A percentile compares a stretch with the other conserved stretches of the same genome.
Conservation (phyloP, 495 filamentous ascomycete species). For the Tuber calosporum region DNA sequence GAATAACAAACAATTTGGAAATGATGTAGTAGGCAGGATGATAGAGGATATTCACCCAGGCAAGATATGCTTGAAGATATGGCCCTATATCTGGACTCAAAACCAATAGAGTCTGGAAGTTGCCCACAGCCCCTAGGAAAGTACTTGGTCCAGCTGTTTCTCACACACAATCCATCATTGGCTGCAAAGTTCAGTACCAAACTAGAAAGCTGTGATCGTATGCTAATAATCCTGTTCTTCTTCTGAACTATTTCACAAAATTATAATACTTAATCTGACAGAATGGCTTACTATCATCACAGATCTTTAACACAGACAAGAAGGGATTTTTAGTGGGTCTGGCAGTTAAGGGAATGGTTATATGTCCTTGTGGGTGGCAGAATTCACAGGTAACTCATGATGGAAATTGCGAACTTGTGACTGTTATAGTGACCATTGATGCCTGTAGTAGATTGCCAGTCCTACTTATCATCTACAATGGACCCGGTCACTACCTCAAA, state of each 20-base stretch:
- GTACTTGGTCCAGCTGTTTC: background rate
- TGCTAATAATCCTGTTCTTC: background rate
- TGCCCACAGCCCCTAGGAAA: background rate
- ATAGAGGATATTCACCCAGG: too few relatives aligned
- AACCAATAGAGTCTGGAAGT: background rate
- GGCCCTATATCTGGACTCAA: background rate
- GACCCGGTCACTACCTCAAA: constrained; percentile 5
- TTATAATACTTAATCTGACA: background rate
- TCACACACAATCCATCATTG: background rate
- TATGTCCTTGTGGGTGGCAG: background rate
- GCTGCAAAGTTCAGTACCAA: background rate
- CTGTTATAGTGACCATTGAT: background rate
- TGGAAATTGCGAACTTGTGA: constrained; percentile 6
- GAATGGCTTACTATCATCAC: background rate
- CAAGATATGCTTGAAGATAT: background rate
- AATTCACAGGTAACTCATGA: background rate
- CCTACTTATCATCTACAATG: constrained; percentile 10
- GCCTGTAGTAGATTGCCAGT: constrained; percentile 7
- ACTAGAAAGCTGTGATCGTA: background rate
- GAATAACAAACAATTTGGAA: background rate
- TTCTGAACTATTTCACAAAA: background rate
- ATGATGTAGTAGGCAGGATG: background rate
- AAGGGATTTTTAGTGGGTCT: too few relatives aligned
- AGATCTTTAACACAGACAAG: too few relatives aligned
- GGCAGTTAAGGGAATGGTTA: background rate